Conservation (phyloP, 176 grass and related monocot genomes). For the Bolboschoenus planiculmis region DNA sequence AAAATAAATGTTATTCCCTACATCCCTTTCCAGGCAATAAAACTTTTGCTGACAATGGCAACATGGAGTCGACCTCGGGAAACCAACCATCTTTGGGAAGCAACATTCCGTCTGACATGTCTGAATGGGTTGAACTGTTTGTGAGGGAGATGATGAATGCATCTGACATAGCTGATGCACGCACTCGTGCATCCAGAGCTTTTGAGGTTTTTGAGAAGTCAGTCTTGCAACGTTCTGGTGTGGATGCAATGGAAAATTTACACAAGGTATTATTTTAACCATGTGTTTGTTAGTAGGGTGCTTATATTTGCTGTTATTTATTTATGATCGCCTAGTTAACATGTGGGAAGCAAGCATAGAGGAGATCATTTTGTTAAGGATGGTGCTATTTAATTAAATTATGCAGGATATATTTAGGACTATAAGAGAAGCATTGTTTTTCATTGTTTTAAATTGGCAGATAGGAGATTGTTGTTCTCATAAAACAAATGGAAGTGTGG, state of each 20-base stretch:
- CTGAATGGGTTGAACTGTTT: constrained; percentile 76
- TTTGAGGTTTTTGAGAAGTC: constrained; percentile 70
- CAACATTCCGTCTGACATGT: constrained; percentile 28
- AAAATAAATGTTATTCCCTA: not conserved
- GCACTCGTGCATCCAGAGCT: constrained; percentile 50
- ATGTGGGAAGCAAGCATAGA: not conserved
- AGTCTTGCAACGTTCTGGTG: constrained; percentile 34
- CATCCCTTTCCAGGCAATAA: constrained; percentile 27
- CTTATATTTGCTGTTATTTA: not conserved
- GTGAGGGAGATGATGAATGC: constrained; percentile 70
- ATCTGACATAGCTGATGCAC: constrained; percentile 55
- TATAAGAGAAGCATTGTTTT: not conserved
- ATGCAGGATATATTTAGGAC: not conserved
- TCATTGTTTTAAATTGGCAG: not conserved
- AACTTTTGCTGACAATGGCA: constrained; percentile 17
- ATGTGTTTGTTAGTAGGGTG: not conserved
- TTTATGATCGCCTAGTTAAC: not conserved
- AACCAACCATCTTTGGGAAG: constrained; percentile 21
- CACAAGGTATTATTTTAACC: constrained; percentile 40
- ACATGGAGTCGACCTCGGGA: constrained; percentile 23
- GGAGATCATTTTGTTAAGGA: not conserved
- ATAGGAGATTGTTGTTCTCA: not conserved
- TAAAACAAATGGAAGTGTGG: not conserved
- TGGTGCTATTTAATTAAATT: not conserved
- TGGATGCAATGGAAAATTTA: constrained; percentile 39